Percentiles rank a stretch among this genome's conserved stretches.
Conservation (phyloP, 23 red algal species). For the Gracilaria caudata region DNA sequence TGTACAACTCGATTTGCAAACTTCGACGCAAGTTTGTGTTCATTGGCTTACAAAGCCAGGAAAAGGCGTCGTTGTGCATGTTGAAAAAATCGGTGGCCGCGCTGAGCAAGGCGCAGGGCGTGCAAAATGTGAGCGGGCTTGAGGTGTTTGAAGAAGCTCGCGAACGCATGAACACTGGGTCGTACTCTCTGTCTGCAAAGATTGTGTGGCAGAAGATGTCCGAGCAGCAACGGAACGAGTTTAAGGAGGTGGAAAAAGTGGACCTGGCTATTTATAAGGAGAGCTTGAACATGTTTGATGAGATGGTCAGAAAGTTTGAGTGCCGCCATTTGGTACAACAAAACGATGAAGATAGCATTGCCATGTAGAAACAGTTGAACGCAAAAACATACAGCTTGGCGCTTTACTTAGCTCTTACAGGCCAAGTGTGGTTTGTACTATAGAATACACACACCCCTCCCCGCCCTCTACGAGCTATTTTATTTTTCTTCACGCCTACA, state of each 20-base stretch:
- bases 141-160: constrained; percentile 18
- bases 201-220: constrained; percentile 46
- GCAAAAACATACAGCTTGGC: background rate
- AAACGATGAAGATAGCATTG: constrained; percentile 45
- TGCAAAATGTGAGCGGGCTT: constrained; percentile 40
- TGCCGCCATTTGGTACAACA: constrained; percentile 40
- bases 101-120: constrained; percentile 37
- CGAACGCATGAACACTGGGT: constrained; percentile 51
- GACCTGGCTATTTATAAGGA: constrained; percentile 57
- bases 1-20: constrained; percentile 22
- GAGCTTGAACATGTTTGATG: constrained; percentile 53
- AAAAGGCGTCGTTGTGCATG: constrained; percentile 59
- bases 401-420: background rate
- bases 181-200: constrained; percentile 31
- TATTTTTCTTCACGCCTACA: too few species aligned
- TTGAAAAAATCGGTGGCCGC: constrained; percentile 38
- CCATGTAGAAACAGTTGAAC: background rate
- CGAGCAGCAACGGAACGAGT: constrained; percentile 44
- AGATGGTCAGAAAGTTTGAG: constrained; percentile 52
- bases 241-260: constrained; percentile 46
- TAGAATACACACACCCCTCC: too few species aligned
- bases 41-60: constrained; percentile 51
- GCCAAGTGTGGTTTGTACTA: too few species aligned
- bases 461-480: too few species aligned
- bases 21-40: constrained; percentile 50